These are phyloP conservation scores for Rusavskia elegans DNA, from an alignment of 495 filamentous ascomycete genomes.

Conservation along the genomic window DNA sequence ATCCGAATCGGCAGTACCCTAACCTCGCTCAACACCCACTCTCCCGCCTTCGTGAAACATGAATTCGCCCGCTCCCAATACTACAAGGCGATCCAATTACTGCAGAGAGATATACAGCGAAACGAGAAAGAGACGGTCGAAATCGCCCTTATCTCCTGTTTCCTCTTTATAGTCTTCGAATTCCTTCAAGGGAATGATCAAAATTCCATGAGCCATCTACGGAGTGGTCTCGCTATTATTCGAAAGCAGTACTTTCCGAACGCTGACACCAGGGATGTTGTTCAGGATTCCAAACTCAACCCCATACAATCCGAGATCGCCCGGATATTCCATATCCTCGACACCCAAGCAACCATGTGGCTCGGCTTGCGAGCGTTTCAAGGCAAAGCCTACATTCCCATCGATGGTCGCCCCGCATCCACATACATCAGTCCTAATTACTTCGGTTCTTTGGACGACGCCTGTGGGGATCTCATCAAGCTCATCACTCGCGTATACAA, in stretches of 20 bases:
- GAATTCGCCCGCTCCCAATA: conserved; percentile 10
- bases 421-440: neutral
- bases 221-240: conserved; percentile 8
- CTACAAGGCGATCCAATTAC: conserved; percentile 4
- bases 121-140: conserved; percentile 13
- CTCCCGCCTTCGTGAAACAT: neutral
- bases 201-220: conserved; percentile 4
- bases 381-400: neutral
- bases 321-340: conserved; percentile 3
- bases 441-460: neutral
- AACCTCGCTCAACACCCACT: neutral
- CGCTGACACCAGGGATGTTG: neutral
- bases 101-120: conserved; percentile 5
- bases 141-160: conserved; percentile 33
- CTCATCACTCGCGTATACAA: neutral
- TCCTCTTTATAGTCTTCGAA: conserved; percentile 39
- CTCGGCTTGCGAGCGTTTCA: conserved; percentile 3
- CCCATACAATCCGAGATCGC: conserved; percentile 1
- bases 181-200: conserved; percentile 28
- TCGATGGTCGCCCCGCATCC: neutral
- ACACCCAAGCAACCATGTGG: conserved; percentile 8
- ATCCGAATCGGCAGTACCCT: neutral
- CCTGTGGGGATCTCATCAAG: neutral
- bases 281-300: neutral
- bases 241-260: neutral